Conservation (phyloP, 345 rosid species). For the Schrenkiella parvula region DNA sequence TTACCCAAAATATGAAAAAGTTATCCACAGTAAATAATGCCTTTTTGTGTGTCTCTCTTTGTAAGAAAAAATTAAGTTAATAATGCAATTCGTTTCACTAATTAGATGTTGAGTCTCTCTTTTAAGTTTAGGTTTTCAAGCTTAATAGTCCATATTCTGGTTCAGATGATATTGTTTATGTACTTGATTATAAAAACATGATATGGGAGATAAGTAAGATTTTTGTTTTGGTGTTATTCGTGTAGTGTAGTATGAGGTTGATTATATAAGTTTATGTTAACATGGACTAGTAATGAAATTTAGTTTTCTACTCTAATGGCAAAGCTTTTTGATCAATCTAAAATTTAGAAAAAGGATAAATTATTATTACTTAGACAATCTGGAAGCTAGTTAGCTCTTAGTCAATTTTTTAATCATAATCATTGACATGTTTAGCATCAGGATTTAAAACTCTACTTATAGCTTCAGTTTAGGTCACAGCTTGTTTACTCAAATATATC, state of each 20-base stretch:
- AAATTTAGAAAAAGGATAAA: not conserved
- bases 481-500: not conserved
- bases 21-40: not conserved
- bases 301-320: not conserved
- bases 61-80: not conserved
- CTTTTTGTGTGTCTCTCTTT: not conserved
- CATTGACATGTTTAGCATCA: not conserved
- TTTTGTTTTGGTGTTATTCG: not conserved
- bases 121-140: not conserved
- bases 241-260: not conserved
- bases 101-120: not conserved
- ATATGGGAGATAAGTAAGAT: not conserved
- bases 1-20: slow-evolving; percentile 19
- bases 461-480: not conserved
- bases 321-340: not conserved
- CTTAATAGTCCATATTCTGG: not conserved
- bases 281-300: not conserved
- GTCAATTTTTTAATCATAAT: not conserved
- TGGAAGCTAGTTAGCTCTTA: not conserved
- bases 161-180: not conserved
- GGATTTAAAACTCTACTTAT: not conserved
- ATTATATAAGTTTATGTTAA: not conserved
- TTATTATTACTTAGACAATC: not conserved
- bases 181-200: not conserved
- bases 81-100: not conserved